Evolutionary conservation across 768 basidiomycete species (phyloP).

Genomic region (Lenzites betulinus): DNA sequence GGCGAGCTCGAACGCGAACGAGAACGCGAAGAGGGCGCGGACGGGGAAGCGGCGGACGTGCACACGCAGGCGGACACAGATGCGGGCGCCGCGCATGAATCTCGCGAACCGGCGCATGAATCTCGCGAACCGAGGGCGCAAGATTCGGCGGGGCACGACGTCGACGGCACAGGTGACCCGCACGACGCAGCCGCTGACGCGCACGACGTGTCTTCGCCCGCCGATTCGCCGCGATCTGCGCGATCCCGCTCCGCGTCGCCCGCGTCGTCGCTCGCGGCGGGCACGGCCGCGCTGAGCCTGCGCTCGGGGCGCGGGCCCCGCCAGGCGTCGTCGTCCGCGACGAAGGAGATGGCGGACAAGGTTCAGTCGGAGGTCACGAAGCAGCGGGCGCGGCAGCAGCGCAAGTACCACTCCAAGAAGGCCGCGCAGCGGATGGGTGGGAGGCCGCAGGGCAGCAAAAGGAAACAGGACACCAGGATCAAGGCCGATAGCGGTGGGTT

Average conservation of each 20-base stretch:
- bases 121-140: slow-evolving; percentile 12
- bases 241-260: slow-evolving; percentile 41
- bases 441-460: slow-evolving; percentile 79
- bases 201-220: slow-evolving; percentile 15
- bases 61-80: slow-evolving; percentile 12
- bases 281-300: slow-evolving; percentile 43
- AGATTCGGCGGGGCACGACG: slow-evolving; percentile 7
- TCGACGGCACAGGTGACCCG: slow-evolving; percentile 2
- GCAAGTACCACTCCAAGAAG: slow-evolving; percentile 80
- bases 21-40: slow-evolving; percentile 27
- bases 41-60: slow-evolving; percentile 14
- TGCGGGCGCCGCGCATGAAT: slow-evolving; percentile 14
- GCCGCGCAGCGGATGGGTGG: slow-evolving; percentile 60
- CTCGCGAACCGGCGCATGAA: slow-evolving; percentile 15
- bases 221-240: slow-evolving; percentile 20
- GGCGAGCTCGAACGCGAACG: slow-evolving; percentile 33
- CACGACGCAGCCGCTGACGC: slow-evolving; percentile 10
- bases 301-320: slow-evolving; percentile 1
- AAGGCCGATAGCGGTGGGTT: slow-evolving; percentile 54
- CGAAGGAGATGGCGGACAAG: slow-evolving; percentile 53
- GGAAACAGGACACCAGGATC: slow-evolving; percentile 73
- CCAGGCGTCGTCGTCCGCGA: background rate
- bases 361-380: slow-evolving; percentile 65
- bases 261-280: slow-evolving; percentile 43
- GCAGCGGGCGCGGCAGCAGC: slow-evolving; percentile 59